Base-by-base conservation (phyloP, 2,329 filamentous ascomycete genomes). In the Clonostachys rosea region DNA sequence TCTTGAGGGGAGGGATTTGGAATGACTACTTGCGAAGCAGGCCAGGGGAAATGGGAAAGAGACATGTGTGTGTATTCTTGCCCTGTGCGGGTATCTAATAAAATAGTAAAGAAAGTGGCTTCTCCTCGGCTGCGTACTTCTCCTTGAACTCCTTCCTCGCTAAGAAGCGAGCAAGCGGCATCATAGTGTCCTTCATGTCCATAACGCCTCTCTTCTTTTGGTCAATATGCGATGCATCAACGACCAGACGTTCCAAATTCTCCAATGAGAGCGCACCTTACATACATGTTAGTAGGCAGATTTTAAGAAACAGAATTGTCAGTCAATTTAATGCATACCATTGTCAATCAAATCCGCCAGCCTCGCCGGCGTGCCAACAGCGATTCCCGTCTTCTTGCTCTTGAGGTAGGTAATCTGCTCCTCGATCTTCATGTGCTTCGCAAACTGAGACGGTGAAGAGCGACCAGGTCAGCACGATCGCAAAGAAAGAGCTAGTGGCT, bases 351-450 rank as follows among this genome's bases (percentile, higher is more conserved):
- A 69, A 57, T 95, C 91, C 45, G 81, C 83, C 39, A 99, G 69
- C 43, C 94, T 78, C 43, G 87, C 81, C 6, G 94, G 92, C 6
- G 94, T 99, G 5, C 94, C 94, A 13, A 96, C 89, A 4, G 87
- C 91, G 52, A 97, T 88, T 30, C 90, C 89, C 12, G 91, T 89
- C 51, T 85, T 84, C 54, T 69, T 74, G 46, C 69, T 76, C 58
- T 87, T 78, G 40, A 95, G 81, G 61, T 87, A 88, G 49, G 86
- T 76, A 45, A 91, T 82, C 34, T 91, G 88, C 58, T 97, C 92
- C 46, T 89, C 81, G 11, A 99, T 69, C 69, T 99, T 99, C 73
- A 99, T 95, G 65, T 99, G 94, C 67, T 99, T 99, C 34, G 94
- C 92, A 66, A 99, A 99, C 62, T 81, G 46, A 5, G 34, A 34